Evolutionary conservation across 2,329 filamentous ascomycete genomes (phyloP).

Genomic region (Calonectria fujianensis): DNA sequence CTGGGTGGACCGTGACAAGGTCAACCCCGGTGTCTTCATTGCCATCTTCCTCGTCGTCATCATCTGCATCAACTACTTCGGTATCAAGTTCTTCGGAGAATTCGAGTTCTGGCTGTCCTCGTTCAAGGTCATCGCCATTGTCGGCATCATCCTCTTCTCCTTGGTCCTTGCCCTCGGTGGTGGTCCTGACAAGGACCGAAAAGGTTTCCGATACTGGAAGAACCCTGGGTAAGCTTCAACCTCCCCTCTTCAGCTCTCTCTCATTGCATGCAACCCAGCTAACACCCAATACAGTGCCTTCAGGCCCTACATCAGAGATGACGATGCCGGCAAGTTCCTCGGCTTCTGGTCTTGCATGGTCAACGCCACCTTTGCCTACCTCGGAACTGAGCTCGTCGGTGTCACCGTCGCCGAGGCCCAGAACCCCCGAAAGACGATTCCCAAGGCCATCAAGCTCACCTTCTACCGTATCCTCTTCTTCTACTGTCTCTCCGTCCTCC

Average conservation of each 20-base stretch:
- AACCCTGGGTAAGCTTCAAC: constrained; percentile 66
- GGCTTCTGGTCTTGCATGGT: constrained; percentile 83
- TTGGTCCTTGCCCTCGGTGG: constrained; percentile 79
- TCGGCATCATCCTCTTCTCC: constrained; percentile 79
- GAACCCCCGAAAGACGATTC: constrained; percentile 85
- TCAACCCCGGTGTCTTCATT: constrained; percentile 89
- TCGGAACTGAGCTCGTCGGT: constrained; percentile 85
- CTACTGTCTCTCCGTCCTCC: constrained; percentile 83
- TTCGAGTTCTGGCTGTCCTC: constrained; percentile 78
- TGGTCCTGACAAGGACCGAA: constrained; percentile 76
- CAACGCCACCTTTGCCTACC: constrained; percentile 86
- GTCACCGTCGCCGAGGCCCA: constrained; percentile 87
- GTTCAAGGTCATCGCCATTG: constrained; percentile 81
- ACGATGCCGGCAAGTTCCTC: constrained; percentile 70
- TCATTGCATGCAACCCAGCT: background rate
- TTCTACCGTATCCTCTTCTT: constrained; percentile 90
- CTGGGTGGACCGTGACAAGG: constrained; percentile 79
- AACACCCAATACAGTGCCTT: constrained; percentile 59
- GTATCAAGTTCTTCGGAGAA: constrained; percentile 82
- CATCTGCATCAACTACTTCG: constrained; percentile 80
- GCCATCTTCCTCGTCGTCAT: constrained; percentile 80
- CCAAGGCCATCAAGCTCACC: constrained; percentile 85
- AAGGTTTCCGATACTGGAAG: constrained; percentile 81
- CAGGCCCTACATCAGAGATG: constrained; percentile 54
- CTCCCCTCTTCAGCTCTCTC: accelerated